Percentiles rank a stretch among this genome's conserved stretches.
phyloP scores from a whole-genome alignment of 169 alveolate genomes.

The Plasmodium billcollinsi region DNA sequence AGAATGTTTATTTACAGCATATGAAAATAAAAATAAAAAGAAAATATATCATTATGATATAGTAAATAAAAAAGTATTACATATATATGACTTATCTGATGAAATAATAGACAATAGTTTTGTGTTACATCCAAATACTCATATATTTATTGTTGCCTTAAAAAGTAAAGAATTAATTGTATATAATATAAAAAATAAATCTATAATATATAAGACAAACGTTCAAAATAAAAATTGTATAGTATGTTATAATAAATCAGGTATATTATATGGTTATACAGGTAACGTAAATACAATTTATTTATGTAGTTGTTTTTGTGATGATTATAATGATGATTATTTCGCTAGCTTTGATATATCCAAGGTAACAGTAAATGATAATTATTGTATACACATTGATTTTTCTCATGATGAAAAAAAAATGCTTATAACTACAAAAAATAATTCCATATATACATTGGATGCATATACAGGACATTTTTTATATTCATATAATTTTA shows the following conservation, averaged over 20 bases:
- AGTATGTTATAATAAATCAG: slow-evolving; percentile 55
- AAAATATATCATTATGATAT: slow-evolving; percentile 59
- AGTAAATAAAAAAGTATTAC: slow-evolving; percentile 42
- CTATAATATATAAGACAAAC: slow-evolving; percentile 25
- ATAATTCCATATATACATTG: slow-evolving; percentile 28
- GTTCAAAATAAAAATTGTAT: slow-evolving; percentile 45
- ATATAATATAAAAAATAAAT: slow-evolving; percentile 16
- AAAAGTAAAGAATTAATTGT: slow-evolving; percentile 38
- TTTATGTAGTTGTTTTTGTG: slow-evolving; percentile 72
- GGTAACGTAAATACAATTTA: slow-evolving; percentile 20
- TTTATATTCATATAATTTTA: slow-evolving; percentile 33
- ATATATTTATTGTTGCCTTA: slow-evolving; percentile 44
- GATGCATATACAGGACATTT: slow-evolving; percentile 73
- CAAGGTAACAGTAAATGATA: slow-evolving; percentile 35
- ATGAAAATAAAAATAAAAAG: slow-evolving; percentile 34
- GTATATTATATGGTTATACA: slow-evolving; percentile 64
- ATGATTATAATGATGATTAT: slow-evolving; percentile 69
- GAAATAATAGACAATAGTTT: slow-evolving; percentile 58
- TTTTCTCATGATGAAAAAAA: slow-evolving; percentile 64
- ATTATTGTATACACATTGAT: slow-evolving; percentile 48
- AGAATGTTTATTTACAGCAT: slow-evolving; percentile 52
- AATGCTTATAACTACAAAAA: slow-evolving; percentile 58
- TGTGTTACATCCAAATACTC: slow-evolving; percentile 64
- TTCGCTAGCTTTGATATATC: slow-evolving; percentile 66
- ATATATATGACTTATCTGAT: slow-evolving; percentile 25